phyloP scores from a whole-genome alignment of 176 grass and related monocot genomes.

The Secale cereale region DNA sequence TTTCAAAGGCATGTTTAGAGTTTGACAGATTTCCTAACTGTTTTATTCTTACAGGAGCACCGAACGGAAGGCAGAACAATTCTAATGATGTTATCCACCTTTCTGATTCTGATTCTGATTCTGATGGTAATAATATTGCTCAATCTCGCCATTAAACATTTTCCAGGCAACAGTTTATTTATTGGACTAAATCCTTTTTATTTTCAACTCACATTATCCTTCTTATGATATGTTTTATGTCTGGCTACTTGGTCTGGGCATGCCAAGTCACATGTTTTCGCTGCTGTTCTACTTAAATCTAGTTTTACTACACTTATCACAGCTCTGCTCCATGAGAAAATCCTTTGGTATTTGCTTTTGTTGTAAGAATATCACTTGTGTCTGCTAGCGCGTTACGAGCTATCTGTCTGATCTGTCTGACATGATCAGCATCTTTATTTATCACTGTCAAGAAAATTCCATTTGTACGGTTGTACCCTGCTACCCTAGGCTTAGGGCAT shows the following conservation, averaged over 20 bases:
- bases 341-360: constrained; percentile 2
- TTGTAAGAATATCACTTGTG: not conserved
- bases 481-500: not conserved
- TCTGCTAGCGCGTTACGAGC: not conserved
- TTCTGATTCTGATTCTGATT: constrained; percentile 51
- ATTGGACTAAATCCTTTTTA: not conserved
- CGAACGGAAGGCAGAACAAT: constrained; percentile 13
- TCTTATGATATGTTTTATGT: constrained; percentile 9
- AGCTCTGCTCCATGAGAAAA: not conserved
- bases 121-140: constrained; percentile 56
- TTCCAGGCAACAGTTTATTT: constrained; percentile 19
- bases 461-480: not conserved
- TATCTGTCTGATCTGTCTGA: not conserved
- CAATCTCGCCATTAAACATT: not conserved
- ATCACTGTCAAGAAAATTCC: not conserved
- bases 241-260: constrained; percentile 9
- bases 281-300: constrained; percentile 15
- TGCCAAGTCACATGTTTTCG: not conserved
- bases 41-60: constrained; percentile 13
- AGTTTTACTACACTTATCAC: constrained; percentile 9
- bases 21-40: constrained; percentile 2
- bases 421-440: constrained; percentile 1
- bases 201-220: not conserved
- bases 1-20: not conserved
- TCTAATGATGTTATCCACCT: constrained; percentile 30